Evolutionary conservation across 495 filamentous ascomycete species (phyloP).

Genomic region (Tuber microsphaerosporum): DNA sequence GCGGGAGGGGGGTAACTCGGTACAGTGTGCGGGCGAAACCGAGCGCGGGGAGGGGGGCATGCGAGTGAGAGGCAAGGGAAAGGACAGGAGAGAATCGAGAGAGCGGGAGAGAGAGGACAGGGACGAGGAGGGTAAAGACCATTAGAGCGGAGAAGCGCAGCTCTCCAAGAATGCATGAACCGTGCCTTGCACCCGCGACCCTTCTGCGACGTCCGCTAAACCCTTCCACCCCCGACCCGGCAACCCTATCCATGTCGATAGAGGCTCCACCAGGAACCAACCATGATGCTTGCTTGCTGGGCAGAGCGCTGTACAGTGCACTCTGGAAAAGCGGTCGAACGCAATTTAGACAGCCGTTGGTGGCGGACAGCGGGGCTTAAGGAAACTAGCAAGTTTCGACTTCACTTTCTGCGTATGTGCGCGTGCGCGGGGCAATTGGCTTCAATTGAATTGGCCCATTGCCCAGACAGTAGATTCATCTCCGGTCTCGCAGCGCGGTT

Average conservation of each 20-base stretch:
- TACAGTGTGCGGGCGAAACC: conserved; percentile 31
- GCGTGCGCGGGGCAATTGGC: conserved; percentile 33
- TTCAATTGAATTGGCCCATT: conserved; percentile 10
- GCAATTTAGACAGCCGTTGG: conserved; percentile 39
- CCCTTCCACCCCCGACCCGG: conserved; percentile 35
- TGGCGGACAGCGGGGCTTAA: conserved; percentile 23
- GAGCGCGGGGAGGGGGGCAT: conserved; percentile 34
- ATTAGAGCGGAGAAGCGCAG: conserved; percentile 9
- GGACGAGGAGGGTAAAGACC: conserved; percentile 14
- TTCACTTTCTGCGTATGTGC: conserved; percentile 32
- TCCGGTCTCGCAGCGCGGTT: conserved; percentile 36
- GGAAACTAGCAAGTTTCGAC: conserved; percentile 35
- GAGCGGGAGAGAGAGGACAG: conserved; percentile 20
- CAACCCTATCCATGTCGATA: conserved; percentile 37
- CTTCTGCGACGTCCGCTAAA: conserved; percentile 24
- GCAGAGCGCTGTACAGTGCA: neutral
- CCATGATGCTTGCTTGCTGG: conserved; percentile 7
- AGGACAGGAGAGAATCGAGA: conserved; percentile 9
- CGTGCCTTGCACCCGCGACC: conserved; percentile 39
- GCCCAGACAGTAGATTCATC: conserved; percentile 35
- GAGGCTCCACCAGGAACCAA: conserved; percentile 35
- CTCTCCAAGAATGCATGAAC: conserved; percentile 35
- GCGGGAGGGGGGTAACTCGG: neutral
- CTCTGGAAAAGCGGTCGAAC: conserved; percentile 37
- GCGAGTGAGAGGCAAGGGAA: conserved; percentile 3